phyloP scores from a whole-genome alignment of 306 rosid species.

The Prunus campanulata region DNA sequence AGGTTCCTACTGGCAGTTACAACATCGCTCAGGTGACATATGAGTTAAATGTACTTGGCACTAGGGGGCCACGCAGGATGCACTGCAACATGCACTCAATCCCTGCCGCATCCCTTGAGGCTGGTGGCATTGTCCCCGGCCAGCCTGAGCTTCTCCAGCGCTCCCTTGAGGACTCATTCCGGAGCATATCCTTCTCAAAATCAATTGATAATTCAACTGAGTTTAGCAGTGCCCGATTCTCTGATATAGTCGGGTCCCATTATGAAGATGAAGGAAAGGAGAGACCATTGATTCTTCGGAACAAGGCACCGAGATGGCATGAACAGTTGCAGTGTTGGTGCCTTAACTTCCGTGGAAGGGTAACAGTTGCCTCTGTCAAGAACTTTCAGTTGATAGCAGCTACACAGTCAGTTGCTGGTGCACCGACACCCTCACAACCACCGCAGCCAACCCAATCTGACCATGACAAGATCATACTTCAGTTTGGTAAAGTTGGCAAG shows the following conservation, averaged over 20 bases:
- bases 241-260: slow-evolving; percentile 42
- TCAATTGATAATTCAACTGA: slow-evolving; percentile 65
- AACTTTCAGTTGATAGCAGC: slow-evolving; percentile 20
- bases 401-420: slow-evolving; percentile 23
- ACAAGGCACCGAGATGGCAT: slow-evolving; percentile 96
- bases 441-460: slow-evolving; percentile 56
- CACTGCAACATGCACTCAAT: slow-evolving; percentile 78
- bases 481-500: slow-evolving; percentile 88
- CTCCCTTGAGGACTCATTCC: slow-evolving; percentile 75
- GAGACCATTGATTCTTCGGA: slow-evolving; percentile 65
- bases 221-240: slow-evolving; percentile 78
- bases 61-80: slow-evolving; percentile 87
- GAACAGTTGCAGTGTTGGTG: slow-evolving; percentile 97
- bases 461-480: slow-evolving; percentile 87
- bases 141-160: slow-evolving; percentile 75
- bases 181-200: slow-evolving; percentile 75
- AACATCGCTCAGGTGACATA: slow-evolving; percentile 72
- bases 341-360: slow-evolving; percentile 81
- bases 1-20: slow-evolving; percentile 81
- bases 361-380: slow-evolving; percentile 88
- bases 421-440: slow-evolving; percentile 47
- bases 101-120: slow-evolving; percentile 66
- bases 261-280: slow-evolving; percentile 55
- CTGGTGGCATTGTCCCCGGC: slow-evolving; percentile 71
- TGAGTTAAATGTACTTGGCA: slow-evolving; percentile 71